Base-by-base conservation (phyloP, 345 rosid genomes). In the Eucalyptus erythrocorys region DNA sequence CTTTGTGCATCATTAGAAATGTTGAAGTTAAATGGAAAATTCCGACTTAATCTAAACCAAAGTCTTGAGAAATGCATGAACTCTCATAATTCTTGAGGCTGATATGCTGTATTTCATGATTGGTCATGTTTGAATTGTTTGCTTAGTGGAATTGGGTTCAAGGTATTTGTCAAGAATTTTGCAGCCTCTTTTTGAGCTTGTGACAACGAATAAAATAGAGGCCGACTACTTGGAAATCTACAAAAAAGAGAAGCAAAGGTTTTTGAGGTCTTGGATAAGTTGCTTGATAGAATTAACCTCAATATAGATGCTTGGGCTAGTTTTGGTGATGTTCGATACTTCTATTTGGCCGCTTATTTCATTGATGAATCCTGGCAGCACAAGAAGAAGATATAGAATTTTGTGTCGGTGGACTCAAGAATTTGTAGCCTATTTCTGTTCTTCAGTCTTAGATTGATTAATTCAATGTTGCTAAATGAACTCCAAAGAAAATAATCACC, bases 161-260 rank as follows among this genome's bases (percentile, higher is more conserved):
- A 93, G 90, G 92, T 91, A 50, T 95, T 96, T 88, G 90, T 93
- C 76, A 93, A 91, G 90, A 95, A 96, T 92, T 92, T 86, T 96
- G 9, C 93, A 95, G 92, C 97, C 96, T 5, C 86, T 95, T 88
- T 96, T 96, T 86, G 96, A 95, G 81, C 92, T 92, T 53, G 95
- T 92, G 53, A 92, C 96, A 6, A 89, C 84, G 40, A 91, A 93
- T 47, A 93, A 89, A 86, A 93, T 95, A 79, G 95, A 95, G 91
- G 92, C 95, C 42, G 93, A 94, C 89, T 96, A 93, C 90, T 88
- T 94, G 92, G 96, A 96, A 90, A 96, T 96, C 34, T 94, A 94
- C 51, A 89, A 86, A 4, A 95, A 95, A 88, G 96, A 95, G 92
- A 95, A 92, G 88, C 95, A 94, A 51, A 93, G 91, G 92, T 94